Conservation (phyloP, 2,329 filamentous ascomycete genomes). For the Apiospora kogelbergensis region DNA sequence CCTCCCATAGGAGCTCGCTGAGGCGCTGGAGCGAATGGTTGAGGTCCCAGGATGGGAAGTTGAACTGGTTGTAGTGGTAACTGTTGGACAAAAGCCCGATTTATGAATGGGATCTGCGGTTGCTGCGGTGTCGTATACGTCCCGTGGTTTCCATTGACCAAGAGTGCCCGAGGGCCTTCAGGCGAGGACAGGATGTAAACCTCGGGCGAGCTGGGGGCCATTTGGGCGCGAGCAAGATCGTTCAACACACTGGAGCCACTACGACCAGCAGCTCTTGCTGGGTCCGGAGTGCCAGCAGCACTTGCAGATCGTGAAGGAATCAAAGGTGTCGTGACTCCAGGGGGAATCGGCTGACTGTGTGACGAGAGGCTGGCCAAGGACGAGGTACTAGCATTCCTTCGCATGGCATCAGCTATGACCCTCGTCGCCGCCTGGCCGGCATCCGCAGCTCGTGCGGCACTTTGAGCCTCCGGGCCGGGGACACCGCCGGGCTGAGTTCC, state of each 20-base stretch:
- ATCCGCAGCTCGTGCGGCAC: constrained; percentile 46
- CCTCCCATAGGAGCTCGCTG: constrained; percentile 7
- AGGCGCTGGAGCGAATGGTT: neutral
- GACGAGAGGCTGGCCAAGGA: constrained; percentile 40
- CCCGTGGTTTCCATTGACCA: constrained; percentile 52
- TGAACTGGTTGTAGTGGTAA: constrained; percentile 6
- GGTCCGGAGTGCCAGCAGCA: constrained; percentile 49
- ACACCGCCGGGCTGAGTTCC: constrained; percentile 30
- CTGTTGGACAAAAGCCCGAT: neutral
- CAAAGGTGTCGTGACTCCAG: constrained; percentile 44
- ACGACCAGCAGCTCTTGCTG: constrained; percentile 32
- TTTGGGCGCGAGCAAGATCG: constrained; percentile 19
- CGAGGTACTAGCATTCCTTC: constrained; percentile 48
- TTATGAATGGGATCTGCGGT: neutral
- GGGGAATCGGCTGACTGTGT: constrained; percentile 35
- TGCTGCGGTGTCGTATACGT: constrained; percentile 50
- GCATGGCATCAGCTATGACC: constrained; percentile 48
- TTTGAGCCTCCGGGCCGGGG: constrained; percentile 45
- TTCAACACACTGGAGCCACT: constrained; percentile 26
- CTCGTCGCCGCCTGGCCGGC: constrained; percentile 40
- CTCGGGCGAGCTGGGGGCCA: constrained; percentile 38
- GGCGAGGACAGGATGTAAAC: constrained; percentile 64
- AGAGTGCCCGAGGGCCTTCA: constrained; percentile 55
- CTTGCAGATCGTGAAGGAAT: constrained; percentile 42
- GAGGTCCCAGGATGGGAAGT: neutral